phyloP scores from a whole-genome alignment of 1,139 yeast genomes.

The Geotrichum reessii region DNA sequence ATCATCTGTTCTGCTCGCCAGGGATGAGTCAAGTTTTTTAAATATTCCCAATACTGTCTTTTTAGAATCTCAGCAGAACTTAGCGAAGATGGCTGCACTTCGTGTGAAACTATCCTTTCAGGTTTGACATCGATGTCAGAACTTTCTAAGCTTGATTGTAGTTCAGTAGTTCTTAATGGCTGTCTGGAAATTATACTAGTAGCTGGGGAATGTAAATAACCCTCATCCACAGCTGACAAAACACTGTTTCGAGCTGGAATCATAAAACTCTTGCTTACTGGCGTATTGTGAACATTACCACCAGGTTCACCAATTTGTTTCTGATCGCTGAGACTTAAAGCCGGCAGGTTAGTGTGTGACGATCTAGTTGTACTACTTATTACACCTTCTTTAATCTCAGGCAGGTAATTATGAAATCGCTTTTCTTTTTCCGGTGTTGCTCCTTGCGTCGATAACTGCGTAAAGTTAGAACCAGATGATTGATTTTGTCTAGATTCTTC shows the following conservation, averaged over 20 bases:
- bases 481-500: neutral
- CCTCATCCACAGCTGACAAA: neutral
- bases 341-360: neutral
- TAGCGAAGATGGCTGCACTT: neutral
- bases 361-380: neutral
- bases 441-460: constrained; percentile 4
- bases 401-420: neutral
- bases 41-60: constrained; percentile 19
- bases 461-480: constrained; percentile 3
- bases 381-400: constrained; percentile 12
- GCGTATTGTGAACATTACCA: neutral
- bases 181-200: neutral
- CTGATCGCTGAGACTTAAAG: neutral
- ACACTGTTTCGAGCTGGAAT: neutral
- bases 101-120: neutral
- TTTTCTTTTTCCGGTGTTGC: neutral
- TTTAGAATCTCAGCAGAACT: neutral
- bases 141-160: constrained; percentile 1
- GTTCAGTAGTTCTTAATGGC: neutral
- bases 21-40: constrained; percentile 40
- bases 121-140: neutral
- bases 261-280: neutral
- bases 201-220: neutral
- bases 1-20: constrained; percentile 45
- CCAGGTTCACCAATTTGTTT: neutral